A percentile compares a stretch with the other conserved stretches of the same genome.
These are phyloP conservation scores for Penicillium crystallinum DNA, from an alignment of 495 filamentous ascomycete genomes.

Conservation along the genomic window DNA sequence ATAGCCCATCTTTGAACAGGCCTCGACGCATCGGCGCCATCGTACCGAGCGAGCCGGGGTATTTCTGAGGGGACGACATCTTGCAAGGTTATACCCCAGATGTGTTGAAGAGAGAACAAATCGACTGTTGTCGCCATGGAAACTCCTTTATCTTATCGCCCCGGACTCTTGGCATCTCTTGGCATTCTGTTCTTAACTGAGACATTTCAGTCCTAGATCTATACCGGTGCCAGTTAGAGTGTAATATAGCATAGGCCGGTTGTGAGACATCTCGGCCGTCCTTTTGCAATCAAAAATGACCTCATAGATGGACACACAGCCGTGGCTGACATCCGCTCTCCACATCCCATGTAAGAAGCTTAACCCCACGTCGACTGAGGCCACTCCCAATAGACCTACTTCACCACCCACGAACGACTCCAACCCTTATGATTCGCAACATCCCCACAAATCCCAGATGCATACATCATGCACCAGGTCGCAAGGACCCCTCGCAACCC, in stretches of 20 bases:
- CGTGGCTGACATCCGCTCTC: background rate
- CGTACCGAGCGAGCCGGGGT: slow-evolving; percentile 27
- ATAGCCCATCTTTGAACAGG: slow-evolving; percentile 50
- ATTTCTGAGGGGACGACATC: slow-evolving; percentile 1
- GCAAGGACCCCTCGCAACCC: background rate
- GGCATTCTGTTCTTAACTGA: background rate
- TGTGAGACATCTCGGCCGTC: background rate
- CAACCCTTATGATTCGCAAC: background rate
- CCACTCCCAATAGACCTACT: background rate
- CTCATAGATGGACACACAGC: background rate
- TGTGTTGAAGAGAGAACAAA: background rate
- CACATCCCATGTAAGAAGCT: background rate
- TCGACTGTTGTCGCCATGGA: background rate
- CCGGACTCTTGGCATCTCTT: slow-evolving; percentile 2
- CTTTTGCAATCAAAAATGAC: background rate
- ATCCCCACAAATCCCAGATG: background rate
- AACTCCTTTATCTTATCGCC: slow-evolving; percentile 6
- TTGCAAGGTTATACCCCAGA: background rate
- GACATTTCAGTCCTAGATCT: background rate
- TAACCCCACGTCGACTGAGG: background rate
- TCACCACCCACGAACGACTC: background rate
- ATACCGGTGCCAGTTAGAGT: background rate
- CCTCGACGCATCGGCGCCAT: slow-evolving; percentile 44
- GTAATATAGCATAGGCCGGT: background rate
- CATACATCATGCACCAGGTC: slow-evolving; percentile 2